Evolutionary conservation across 2,329 filamentous ascomycete genomes (phyloP).

Genomic region (Aspergillus fructus): DNA sequence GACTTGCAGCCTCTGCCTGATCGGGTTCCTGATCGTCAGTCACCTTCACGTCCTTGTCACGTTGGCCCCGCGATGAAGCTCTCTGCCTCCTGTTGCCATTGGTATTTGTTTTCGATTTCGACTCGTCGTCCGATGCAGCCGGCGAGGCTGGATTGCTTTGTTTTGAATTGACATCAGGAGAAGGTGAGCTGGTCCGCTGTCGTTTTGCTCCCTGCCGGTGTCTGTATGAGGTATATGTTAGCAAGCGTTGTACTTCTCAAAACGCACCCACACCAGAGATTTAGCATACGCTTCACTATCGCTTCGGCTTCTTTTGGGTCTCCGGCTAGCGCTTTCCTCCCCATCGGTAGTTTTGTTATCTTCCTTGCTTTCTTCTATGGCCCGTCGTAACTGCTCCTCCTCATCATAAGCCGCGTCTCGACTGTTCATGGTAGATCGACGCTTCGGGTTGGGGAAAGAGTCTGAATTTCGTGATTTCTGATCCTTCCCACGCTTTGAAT

Average conservation of each 20-base stretch:
- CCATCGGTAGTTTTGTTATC: slow-evolving; percentile 57
- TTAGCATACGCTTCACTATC: slow-evolving; percentile 87
- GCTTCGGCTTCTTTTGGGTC: slow-evolving; percentile 80
- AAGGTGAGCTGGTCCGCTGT: slow-evolving; percentile 77
- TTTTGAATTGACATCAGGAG: slow-evolving; percentile 58
- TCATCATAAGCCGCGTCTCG: slow-evolving; percentile 93
- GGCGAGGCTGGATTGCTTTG: slow-evolving; percentile 47
- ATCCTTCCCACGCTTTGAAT: slow-evolving; percentile 39
- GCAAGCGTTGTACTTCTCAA: slow-evolving; percentile 17
- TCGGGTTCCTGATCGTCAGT: slow-evolving; percentile 68
- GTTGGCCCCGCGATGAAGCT: slow-evolving; percentile 54
- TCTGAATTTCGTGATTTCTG: slow-evolving; percentile 51
- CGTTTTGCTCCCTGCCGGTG: slow-evolving; percentile 72
- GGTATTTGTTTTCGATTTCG: slow-evolving; percentile 38
- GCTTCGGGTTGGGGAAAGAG: slow-evolving; percentile 66
- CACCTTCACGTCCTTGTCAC: slow-evolving; percentile 49
- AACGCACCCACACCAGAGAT: background rate
- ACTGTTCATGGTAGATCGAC: slow-evolving; percentile 96
- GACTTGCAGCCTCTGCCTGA: slow-evolving; percentile 71
- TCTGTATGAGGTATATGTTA: slow-evolving; percentile 50
- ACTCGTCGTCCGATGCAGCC: slow-evolving; percentile 66
- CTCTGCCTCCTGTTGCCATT: slow-evolving; percentile 59
- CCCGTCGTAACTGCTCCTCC: slow-evolving; percentile 81
- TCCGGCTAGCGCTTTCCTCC: slow-evolving; percentile 59
- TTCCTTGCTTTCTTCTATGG: slow-evolving; percentile 92